These are phyloP conservation scores for Fusarium staphyleae DNA, from an alignment of 2,329 filamentous ascomycete genomes.

Conservation along the genomic window DNA sequence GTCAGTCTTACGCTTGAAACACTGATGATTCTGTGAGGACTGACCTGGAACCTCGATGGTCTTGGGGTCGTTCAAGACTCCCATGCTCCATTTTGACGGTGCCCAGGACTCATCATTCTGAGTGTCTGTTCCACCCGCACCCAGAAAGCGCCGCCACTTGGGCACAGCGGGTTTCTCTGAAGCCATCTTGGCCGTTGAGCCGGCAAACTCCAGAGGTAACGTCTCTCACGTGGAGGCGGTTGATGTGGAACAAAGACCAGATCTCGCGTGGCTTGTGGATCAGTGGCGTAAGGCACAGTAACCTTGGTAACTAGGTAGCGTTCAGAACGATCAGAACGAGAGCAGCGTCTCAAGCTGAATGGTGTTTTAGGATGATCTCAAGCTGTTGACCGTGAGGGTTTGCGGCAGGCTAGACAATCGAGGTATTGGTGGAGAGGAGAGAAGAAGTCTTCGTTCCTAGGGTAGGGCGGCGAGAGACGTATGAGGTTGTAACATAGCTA, in stretches of 20 bases:
- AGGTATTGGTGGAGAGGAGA: background rate
- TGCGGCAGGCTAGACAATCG: background rate
- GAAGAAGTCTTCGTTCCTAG: background rate
- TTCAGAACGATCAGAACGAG: background rate
- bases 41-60: constrained; percentile 89
- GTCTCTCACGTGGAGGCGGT: background rate
- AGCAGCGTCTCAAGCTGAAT: background rate
- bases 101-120: constrained; percentile 18
- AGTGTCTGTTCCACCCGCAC: constrained; percentile 13
- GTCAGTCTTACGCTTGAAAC: constrained; percentile 11
- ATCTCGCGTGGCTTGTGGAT: background rate
- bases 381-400: background rate
- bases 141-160: constrained; percentile 34
- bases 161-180: constrained; percentile 18
- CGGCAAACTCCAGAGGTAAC: background rate
- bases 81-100: constrained; percentile 66
- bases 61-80: constrained; percentile 80
- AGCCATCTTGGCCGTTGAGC: constrained; percentile 17
- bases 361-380: background rate
- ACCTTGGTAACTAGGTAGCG: background rate
- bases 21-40: constrained; percentile 30
- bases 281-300: background rate
- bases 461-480: background rate
- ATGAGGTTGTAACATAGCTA: too few species aligned
- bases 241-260: background rate